Base-by-base conservation (phyloP, 129 eudicot genomes). In the Tagetes erecta region DNA sequence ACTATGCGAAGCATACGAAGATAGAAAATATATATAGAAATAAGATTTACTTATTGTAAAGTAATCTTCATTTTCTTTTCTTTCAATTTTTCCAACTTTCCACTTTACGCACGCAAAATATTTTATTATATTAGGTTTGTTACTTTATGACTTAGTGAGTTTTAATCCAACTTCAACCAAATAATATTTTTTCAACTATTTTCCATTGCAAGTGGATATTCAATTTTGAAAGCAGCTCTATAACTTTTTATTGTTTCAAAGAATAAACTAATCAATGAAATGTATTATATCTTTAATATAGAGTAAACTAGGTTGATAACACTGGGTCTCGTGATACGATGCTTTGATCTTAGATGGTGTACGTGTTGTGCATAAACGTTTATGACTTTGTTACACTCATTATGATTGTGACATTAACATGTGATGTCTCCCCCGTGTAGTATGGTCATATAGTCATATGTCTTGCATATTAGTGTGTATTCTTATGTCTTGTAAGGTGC, bases 151-250 rank as follows among this genome's bases (percentile, higher is more conserved):
- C 70, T 73, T 60, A 59, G 60, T 45, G 70, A 60, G 70, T 60
- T 34, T 34, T 73, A 13, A 73, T 73, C 68, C 68, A 62, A 73
- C 49, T 73, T 33, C 59, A 45, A 73, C 70, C 34, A 8, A 45
- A 35, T 60, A 33, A 59, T 60, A 46, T 6, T 73, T 44, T 60
- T 60, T 59, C 36, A 73, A 73, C 60, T 73, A 46, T 60, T 72
- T 68, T 10, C 46, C 69, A 60, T 45, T 2, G 78, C 78, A 73
- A 73, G 70, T 73, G 70, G 78, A 60, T 67, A 45, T 59, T 47
- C 46, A 60, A 73, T 13, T 73, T 73, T 73, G 77, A 73, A 73
- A 73, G 69, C 57, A 58, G 59, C 68, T 73, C 45, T 34, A 35
- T 44, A 73, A 44, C 59, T 10, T 53, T 71, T 71, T 38, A 7